Percentiles rank a stretch among this genome's conserved stretches.
Conservation (phyloP, 2,329 filamentous ascomycete species). For the Malbranchea zuffiana region DNA sequence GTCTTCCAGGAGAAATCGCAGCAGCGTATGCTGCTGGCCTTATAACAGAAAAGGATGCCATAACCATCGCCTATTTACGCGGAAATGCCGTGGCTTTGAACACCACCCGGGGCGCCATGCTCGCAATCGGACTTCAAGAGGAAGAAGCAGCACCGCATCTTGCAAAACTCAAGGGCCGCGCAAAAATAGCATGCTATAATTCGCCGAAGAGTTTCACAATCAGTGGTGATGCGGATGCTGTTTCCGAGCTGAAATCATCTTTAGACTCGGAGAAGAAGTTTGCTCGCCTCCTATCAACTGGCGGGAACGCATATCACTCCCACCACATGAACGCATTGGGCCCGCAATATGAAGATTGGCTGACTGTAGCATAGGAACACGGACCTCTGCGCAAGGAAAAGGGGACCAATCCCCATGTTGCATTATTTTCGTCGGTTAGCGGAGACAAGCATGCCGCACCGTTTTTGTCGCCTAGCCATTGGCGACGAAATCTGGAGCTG, state of each 20-base stretch:
- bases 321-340: slow-evolving; percentile 17
- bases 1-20: too few species aligned
- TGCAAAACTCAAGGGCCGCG: not conserved
- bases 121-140: slow-evolving; percentile 11
- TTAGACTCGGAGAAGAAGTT: slow-evolving; percentile 17
- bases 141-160: slow-evolving; percentile 7
- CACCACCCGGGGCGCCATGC: slow-evolving; percentile 10
- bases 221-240: slow-evolving; percentile 22
- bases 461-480: too few species aligned
- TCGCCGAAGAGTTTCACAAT: slow-evolving; percentile 29
- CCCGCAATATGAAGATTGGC: slow-evolving; percentile 11
- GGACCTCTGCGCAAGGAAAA: too few species aligned
- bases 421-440: too few species aligned
- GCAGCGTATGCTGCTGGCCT: slow-evolving; percentile 18
- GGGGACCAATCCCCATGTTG: too few species aligned
- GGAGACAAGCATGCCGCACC: too few species aligned
- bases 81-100: slow-evolving; percentile 5
- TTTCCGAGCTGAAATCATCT: slow-evolving; percentile 16
- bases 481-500: too few species aligned
- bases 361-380: too few species aligned
- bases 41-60: slow-evolving; percentile 11
- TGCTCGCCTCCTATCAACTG: slow-evolving; percentile 16
- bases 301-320: slow-evolving; percentile 21
- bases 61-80: slow-evolving; percentile 15
- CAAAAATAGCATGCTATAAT: slow-evolving; percentile 31